A percentile compares a stretch with the other conserved stretches of the same genome.
These are phyloP conservation scores for Potentilla sterilis DNA, from an alignment of 306 rosid genomes.

Conservation along the genomic window DNA sequence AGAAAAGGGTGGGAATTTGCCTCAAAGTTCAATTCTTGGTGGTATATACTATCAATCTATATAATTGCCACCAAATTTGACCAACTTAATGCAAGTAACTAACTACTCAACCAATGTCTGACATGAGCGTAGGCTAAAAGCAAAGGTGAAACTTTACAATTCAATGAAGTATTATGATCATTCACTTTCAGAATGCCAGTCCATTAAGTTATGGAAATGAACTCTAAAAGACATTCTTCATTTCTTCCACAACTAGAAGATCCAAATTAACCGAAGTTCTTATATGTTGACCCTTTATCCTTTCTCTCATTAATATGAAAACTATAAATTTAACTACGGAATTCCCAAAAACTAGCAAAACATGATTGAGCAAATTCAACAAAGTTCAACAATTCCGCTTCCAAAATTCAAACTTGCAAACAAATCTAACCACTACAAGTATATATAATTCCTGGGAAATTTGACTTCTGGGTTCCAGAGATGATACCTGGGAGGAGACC, in stretches of 20 bases:
- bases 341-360: neutral
- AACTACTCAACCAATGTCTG: neutral
- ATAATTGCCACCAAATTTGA: neutral
- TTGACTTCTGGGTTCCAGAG: slow-evolving; percentile 8
- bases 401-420: neutral
- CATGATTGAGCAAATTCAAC: slow-evolving; percentile 14
- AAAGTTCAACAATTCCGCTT: neutral
- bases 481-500: slow-evolving; percentile 25
- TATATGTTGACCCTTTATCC: neutral
- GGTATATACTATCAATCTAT: neutral
- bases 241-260: neutral
- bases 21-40: slow-evolving; percentile 5
- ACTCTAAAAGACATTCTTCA: neutral
- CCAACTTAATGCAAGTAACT: neutral
- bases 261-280: neutral
- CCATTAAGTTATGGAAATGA: neutral
- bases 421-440: neutral
- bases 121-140: neutral
- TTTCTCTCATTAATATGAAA: neutral
- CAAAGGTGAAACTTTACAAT: neutral
- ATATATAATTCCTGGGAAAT: neutral
- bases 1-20: neutral
- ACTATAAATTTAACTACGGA: neutral
- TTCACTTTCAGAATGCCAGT: slow-evolving; percentile 1
- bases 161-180: neutral